These are phyloP conservation scores for Capronia coronata DNA, from an alignment of 2,329 filamentous ascomycete genomes.

Conservation along the genomic window DNA sequence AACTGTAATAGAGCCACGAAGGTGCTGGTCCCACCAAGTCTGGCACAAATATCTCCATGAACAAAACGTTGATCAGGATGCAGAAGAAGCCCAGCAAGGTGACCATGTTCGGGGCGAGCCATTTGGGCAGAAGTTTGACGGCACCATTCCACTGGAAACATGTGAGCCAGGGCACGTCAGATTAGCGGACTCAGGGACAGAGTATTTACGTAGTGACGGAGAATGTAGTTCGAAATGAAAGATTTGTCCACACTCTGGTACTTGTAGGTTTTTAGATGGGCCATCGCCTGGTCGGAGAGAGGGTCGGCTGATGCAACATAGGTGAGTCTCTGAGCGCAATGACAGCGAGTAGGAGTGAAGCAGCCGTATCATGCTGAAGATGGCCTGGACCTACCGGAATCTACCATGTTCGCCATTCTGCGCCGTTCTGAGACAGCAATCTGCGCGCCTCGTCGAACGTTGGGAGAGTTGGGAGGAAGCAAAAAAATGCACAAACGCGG, in stretches of 20 bases:
- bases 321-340: conserved; percentile 34
- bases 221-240: conserved; percentile 83
- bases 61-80: conserved; percentile 74
- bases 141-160: conserved; percentile 81
- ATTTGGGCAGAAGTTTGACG: conserved; percentile 85
- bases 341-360: not conserved
- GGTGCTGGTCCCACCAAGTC: conserved; percentile 84
- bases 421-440: not conserved
- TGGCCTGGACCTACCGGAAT: conserved; percentile 11
- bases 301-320: conserved; percentile 37
- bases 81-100: conserved; percentile 92
- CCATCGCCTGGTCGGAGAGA: conserved; percentile 81
- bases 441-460: too few species aligned
- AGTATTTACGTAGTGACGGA: conserved; percentile 76
- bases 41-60: conserved; percentile 73
- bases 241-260: conserved; percentile 97
- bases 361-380: not conserved
- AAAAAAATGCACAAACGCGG: not conserved
- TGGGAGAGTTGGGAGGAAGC: not conserved
- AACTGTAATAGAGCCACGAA: conserved; percentile 91
- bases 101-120: conserved; percentile 97
- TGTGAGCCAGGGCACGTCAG: conserved; percentile 2
- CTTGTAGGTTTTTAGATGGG: conserved; percentile 91
- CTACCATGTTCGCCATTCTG: conserved; percentile 1
- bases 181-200: conserved; percentile 12